phyloP scores from a whole-genome alignment of 164 flowering plant species.

The Cinnamomum chago region DNA sequence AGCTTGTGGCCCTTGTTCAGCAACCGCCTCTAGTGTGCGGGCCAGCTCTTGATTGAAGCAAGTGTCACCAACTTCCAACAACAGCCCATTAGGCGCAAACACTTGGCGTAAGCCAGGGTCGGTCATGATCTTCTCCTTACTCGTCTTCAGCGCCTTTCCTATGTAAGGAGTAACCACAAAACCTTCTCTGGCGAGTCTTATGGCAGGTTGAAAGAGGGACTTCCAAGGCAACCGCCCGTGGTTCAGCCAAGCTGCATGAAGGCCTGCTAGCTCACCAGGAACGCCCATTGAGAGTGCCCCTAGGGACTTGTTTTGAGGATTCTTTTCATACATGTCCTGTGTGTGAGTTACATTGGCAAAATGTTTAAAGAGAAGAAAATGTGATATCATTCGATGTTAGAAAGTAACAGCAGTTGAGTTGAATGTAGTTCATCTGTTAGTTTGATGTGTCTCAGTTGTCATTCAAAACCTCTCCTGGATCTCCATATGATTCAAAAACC shows the following conservation, averaged over 20 bases:
- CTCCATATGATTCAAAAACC: background rate
- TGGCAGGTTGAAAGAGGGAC: conserved; percentile 64
- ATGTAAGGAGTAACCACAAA: conserved; percentile 56
- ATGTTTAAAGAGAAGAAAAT: background rate
- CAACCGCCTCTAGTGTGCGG: conserved; percentile 49
- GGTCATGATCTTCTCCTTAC: conserved; percentile 25
- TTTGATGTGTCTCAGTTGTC: background rate
- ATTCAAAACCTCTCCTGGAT: background rate
- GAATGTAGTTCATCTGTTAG: no score
- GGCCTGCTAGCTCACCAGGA: conserved; percentile 96
- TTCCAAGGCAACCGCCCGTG: conserved; percentile 83
- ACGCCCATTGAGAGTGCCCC: conserved; percentile 85
- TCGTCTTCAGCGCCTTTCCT: conserved; percentile 16
- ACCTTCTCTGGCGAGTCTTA: conserved; percentile 73
- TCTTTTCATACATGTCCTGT: conserved; percentile 76
- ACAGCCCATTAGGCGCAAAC: conserved; percentile 65
- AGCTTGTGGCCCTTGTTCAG: conserved; percentile 73
- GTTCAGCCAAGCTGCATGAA: conserved; percentile 69
- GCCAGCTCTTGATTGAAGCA: conserved; percentile 76
- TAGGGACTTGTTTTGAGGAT: conserved; percentile 34
- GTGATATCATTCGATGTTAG: no score
- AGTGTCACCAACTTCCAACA: conserved; percentile 62
- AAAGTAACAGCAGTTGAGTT: background rate
- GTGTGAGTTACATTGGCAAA: background rate
- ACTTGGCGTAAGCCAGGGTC: conserved; percentile 69